phyloP scores from a whole-genome alignment of 257 asterid genomes.

The Salvia miltiorrhiza region DNA sequence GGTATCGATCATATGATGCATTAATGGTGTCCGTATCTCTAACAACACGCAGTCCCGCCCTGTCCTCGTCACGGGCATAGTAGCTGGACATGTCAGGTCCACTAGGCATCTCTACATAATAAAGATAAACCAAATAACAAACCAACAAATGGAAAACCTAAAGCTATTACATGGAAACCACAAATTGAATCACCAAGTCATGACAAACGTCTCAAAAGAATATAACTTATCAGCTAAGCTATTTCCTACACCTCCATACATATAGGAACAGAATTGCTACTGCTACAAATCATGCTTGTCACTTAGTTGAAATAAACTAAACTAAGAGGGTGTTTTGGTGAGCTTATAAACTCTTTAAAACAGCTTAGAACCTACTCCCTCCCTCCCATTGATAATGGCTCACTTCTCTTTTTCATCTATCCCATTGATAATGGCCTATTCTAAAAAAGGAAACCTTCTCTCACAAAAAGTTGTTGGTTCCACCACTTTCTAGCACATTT shows the following conservation, averaged over 20 bases:
- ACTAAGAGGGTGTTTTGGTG: no score
- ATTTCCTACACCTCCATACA: conserved; percentile 3
- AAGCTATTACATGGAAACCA: not conserved
- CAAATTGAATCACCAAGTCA: not conserved
- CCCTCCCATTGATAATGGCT: no score
- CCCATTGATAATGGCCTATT: no score
- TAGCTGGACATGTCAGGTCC: conserved; percentile 46
- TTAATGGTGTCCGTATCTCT: conserved; percentile 69
- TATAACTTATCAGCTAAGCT: not conserved
- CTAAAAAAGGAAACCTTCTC: no score
- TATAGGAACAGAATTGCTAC: not conserved
- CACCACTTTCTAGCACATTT: no score
- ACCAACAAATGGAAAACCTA: not conserved
- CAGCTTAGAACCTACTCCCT: no score
- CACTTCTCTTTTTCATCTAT: no score
- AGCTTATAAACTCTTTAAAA: no score
- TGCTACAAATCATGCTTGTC: not conserved
- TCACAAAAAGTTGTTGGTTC: no score
- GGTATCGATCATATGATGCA: conserved; percentile 81
- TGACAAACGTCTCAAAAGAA: not conserved
- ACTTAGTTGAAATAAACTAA: not conserved
- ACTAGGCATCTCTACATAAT: conserved; percentile 49
- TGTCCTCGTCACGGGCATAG: conserved; percentile 47
- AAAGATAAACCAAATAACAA: not conserved
- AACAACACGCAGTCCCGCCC: conserved; percentile 42